Conservation (phyloP, 345 rosid genomes). For the Syzygium jambos region DNA sequence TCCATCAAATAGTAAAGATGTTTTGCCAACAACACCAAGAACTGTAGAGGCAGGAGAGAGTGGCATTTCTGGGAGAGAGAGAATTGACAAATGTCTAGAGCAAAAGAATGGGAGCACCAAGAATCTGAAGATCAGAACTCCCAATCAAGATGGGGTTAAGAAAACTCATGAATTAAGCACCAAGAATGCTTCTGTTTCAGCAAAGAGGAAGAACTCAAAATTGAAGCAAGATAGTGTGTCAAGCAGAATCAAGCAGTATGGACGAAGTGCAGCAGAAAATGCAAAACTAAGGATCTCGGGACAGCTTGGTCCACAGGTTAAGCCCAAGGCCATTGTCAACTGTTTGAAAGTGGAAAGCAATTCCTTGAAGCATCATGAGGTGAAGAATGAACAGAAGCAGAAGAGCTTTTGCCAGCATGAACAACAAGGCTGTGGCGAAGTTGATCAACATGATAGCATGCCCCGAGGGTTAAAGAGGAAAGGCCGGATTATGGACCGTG, state of each 20-base stretch:
- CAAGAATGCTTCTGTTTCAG: not conserved
- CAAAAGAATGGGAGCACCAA: not conserved
- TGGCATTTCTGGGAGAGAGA: not conserved
- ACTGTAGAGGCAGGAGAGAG: not conserved
- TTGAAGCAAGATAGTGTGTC: not conserved
- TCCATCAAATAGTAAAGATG: not conserved
- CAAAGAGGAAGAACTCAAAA: not conserved
- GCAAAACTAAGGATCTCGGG: not conserved
- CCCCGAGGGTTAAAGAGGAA: not conserved
- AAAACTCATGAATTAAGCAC: not conserved
- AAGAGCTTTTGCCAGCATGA: not conserved
- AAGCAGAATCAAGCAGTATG: not conserved
- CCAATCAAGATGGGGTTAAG: not conserved
- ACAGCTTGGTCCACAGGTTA: not conserved
- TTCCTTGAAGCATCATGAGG: not conserved
- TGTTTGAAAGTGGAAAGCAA: not conserved
- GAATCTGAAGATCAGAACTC: not conserved
- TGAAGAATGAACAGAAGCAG: not conserved
- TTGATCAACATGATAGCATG: not conserved
- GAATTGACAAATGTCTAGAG: not conserved
- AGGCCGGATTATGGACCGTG: not conserved
- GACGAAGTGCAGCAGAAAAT: slow-evolving; percentile 1
- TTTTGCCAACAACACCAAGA: not conserved
- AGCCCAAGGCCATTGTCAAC: not conserved
- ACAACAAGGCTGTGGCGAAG: not conserved